These are phyloP conservation scores for Persicaria maculosa DNA, from an alignment of 148 eudicot species.

Conservation along the genomic window DNA sequence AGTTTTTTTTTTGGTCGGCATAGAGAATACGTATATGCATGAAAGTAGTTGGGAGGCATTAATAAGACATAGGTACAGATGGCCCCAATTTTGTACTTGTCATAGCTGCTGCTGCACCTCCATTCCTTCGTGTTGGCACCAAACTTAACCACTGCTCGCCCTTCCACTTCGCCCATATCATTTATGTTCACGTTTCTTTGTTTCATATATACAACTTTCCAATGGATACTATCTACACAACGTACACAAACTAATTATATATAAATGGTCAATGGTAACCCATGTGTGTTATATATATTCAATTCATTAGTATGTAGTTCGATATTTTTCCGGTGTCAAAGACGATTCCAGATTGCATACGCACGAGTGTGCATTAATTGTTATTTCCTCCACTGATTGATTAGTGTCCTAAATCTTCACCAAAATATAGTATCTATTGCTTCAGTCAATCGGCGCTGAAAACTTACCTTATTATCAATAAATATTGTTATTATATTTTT, in stretches of 20 bases:
- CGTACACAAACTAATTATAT: no score
- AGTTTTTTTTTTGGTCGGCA: no score
- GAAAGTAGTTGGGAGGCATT: conserved; percentile 2
- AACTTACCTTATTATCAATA: no score
- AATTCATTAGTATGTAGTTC: background rate
- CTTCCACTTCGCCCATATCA: background rate
- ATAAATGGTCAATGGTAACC: background rate
- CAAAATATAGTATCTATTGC: background rate
- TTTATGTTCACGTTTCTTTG: background rate
- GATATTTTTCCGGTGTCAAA: background rate
- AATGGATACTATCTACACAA: no score
- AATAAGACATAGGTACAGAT: background rate
- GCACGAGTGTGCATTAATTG: conserved; percentile 5
- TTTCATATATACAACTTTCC: background rate
- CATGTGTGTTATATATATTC: background rate
- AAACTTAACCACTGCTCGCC: conserved; percentile 2
- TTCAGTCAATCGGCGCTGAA: no score
- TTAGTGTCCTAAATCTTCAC: background rate
- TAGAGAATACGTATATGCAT: no score
- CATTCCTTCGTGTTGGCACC: conserved; percentile 9
- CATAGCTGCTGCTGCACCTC: background rate
- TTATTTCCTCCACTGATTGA: background rate
- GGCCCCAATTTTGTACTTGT: background rate
- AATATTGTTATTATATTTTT: no score
- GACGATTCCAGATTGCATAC: background rate